These are phyloP conservation scores for Auriscalpium microsporum DNA, from an alignment of 768 basidiomycete genomes.

Conservation along the genomic window DNA sequence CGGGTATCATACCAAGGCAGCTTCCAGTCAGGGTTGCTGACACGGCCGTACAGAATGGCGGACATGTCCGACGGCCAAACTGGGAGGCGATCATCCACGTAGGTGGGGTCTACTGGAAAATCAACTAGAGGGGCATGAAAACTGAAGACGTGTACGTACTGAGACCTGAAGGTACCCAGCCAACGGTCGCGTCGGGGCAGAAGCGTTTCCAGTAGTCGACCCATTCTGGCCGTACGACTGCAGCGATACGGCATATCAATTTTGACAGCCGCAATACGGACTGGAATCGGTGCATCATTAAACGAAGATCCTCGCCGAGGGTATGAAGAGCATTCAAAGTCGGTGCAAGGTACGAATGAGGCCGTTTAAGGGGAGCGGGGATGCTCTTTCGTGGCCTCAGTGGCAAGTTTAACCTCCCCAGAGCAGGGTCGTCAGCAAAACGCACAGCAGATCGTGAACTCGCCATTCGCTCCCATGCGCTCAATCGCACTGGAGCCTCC, in stretches of 20 bases:
- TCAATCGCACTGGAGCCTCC: background rate
- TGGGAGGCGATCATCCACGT: slow-evolving; percentile 63
- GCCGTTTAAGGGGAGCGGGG: slow-evolving; percentile 13
- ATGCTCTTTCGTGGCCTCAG: background rate
- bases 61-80: slow-evolving; percentile 74
- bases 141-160: background rate
- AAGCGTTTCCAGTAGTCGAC: slow-evolving; percentile 87
- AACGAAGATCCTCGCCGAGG: slow-evolving; percentile 62
- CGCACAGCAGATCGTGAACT: slow-evolving; percentile 34
- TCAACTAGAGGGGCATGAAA: background rate
- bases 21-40: slow-evolving; percentile 62
- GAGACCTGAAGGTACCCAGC: slow-evolving; percentile 37
- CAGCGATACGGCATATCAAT: slow-evolving; percentile 53
- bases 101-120: slow-evolving; percentile 20
- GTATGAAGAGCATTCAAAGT: slow-evolving; percentile 72
- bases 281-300: slow-evolving; percentile 47
- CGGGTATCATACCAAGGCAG: slow-evolving; percentile 33
- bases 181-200: slow-evolving; percentile 50
- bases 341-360: slow-evolving; percentile 43
- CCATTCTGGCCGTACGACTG: slow-evolving; percentile 74
- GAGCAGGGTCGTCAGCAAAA: slow-evolving; percentile 52
- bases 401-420: slow-evolving; percentile 37
- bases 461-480: slow-evolving; percentile 44
- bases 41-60: slow-evolving; percentile 47
- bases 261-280: slow-evolving; percentile 51